phyloP scores from a whole-genome alignment of 2,329 filamentous ascomycete species.

The Teratosphaeria epicoccoides region DNA sequence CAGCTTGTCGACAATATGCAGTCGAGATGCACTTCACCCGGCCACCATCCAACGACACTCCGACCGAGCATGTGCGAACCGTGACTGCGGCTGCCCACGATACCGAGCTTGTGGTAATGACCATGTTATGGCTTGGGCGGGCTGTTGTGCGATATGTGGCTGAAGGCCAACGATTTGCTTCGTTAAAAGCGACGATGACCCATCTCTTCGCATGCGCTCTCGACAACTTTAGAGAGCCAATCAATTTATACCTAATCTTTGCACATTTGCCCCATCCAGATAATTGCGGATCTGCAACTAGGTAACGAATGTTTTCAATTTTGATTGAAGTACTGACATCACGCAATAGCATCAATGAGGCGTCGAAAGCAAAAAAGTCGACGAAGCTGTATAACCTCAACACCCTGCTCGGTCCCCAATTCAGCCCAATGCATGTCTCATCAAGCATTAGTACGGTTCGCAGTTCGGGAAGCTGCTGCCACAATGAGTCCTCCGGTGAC shows the following conservation, averaged over 20 bases:
- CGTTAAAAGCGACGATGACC: background rate
- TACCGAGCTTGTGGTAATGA: background rate
- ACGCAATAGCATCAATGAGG: background rate
- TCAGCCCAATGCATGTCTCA: background rate
- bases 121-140: background rate
- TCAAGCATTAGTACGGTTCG: background rate
- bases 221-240: background rate
- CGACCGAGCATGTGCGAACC: conserved; percentile 11
- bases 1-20: background rate
- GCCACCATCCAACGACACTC: conserved; percentile 5
- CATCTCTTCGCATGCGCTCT: background rate
- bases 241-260: background rate
- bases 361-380: background rate
- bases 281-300: background rate
- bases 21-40: background rate
- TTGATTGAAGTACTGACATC: background rate
- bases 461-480: conserved; percentile 1
- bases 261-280: background rate
- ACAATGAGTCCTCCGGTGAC: conserved; percentile 1
- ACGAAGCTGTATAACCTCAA: background rate
- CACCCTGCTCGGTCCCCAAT: background rate
- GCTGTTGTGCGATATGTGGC: conserved; percentile 5
- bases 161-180: background rate
- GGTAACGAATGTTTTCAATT: background rate
- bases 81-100: background rate